A percentile compares a stretch with the other conserved stretches of the same genome.
Conservation (phyloP, 208 protist genomes). For the Leptomonas pyrrhocoris region DNA sequence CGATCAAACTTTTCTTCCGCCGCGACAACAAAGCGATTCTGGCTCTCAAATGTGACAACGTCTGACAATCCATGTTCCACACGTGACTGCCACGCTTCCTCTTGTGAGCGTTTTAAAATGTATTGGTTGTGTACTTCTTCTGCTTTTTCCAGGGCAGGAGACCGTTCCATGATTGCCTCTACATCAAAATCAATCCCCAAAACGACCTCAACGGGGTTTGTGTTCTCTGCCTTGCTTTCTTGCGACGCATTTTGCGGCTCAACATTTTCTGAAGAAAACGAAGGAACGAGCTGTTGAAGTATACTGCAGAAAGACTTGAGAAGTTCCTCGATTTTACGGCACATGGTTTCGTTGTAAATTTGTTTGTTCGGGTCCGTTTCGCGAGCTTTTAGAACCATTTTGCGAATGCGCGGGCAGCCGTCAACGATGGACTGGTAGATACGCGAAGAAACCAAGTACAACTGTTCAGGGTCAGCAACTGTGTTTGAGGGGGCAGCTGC, state of each 20-base stretch:
- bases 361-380: constrained; percentile 84
- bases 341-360: constrained; percentile 92
- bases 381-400: constrained; percentile 68
- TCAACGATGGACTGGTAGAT: constrained; percentile 19
- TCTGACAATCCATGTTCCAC: constrained; percentile 54
- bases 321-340: constrained; percentile 75
- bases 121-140: constrained; percentile 48
- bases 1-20: constrained; percentile 45
- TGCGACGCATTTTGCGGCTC: neutral
- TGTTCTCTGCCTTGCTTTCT: neutral
- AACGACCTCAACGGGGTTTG: neutral
- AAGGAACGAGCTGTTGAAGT: constrained; percentile 9
- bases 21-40: constrained; percentile 31
- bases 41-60: constrained; percentile 49
- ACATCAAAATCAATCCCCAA: constrained; percentile 16
- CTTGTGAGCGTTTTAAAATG: constrained; percentile 47
- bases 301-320: constrained; percentile 46
- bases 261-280: neutral
- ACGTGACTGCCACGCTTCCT: constrained; percentile 69
- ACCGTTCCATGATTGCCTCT: constrained; percentile 40
- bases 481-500: neutral
- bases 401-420: constrained; percentile 53
- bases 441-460: constrained; percentile 7
- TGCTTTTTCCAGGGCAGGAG: constrained; percentile 29
- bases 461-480: constrained; percentile 5